Evolutionary conservation across 495 filamentous ascomycete genomes (phyloP).

Genomic region (Annulohypoxylon nitens): DNA sequence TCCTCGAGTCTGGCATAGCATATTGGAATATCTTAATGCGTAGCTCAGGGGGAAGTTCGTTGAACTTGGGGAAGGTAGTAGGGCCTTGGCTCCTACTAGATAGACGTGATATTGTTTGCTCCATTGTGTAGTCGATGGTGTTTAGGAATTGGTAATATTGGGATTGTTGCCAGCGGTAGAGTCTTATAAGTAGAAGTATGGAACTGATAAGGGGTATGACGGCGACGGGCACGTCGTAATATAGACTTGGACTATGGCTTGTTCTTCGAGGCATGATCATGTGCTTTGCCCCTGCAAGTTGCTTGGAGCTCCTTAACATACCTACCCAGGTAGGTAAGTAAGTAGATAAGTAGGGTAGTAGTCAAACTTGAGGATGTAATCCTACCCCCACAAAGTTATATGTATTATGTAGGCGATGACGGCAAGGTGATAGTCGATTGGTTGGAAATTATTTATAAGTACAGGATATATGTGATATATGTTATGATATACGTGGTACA

Average conservation of each 20-base stretch:
- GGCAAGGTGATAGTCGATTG: constrained; percentile 29
- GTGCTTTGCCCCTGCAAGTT: constrained; percentile 25
- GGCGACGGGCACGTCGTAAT: constrained; percentile 44
- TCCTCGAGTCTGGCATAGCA: constrained; percentile 47
- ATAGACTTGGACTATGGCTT: constrained; percentile 25
- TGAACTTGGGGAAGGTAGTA: constrained; percentile 56
- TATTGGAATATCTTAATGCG: constrained; percentile 61
- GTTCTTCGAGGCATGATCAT: constrained; percentile 37
- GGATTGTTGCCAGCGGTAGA: constrained; percentile 39
- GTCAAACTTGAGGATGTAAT: constrained; percentile 18
- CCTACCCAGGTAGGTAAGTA: no score
- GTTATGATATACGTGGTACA: constrained; percentile 16
- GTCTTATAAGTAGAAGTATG: constrained; percentile 36
- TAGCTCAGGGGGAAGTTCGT: constrained; percentile 60
- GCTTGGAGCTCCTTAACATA: background rate
- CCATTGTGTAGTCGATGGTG: constrained; percentile 42
- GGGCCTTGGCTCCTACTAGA: constrained; percentile 24
- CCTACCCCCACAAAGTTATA: constrained; percentile 15
- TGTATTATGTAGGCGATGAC: constrained; percentile 27
- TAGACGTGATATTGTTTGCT: constrained; percentile 33
- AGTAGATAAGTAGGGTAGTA: constrained; percentile 12
- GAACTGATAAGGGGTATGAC: constrained; percentile 41
- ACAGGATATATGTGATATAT: constrained; percentile 23
- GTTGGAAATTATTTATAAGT: constrained; percentile 9
- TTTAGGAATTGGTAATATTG: constrained; percentile 41